These are phyloP conservation scores for Phytophthora sp. DNA, from an alignment of 352 stramenopile species.

Conservation along the genomic window DNA sequence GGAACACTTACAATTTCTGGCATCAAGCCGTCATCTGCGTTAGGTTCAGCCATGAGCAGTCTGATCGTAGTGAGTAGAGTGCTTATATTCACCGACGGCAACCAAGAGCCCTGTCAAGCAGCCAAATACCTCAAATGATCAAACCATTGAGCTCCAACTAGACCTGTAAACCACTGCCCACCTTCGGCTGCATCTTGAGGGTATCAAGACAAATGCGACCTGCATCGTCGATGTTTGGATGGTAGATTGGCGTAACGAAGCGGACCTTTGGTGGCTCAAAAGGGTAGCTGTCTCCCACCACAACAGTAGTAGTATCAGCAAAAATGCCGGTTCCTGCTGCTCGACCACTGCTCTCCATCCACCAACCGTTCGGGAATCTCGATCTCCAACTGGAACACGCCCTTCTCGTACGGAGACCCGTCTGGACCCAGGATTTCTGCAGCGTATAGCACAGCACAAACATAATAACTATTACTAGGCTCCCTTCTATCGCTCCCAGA, in stretches of 20 bases:
- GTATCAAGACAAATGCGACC: slow-evolving; percentile 92
- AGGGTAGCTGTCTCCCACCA: slow-evolving; percentile 58
- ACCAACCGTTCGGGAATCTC: slow-evolving; percentile 63
- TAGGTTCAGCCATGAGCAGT: slow-evolving; percentile 91
- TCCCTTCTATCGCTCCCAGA: too few species aligned
- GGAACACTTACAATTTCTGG: slow-evolving; percentile 76
- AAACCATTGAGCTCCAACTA: too few species aligned
- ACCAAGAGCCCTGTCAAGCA: slow-evolving; percentile 77
- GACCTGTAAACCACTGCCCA: slow-evolving; percentile 11
- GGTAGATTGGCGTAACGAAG: slow-evolving; percentile 84
- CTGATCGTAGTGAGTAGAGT: slow-evolving; percentile 91
- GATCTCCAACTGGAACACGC: slow-evolving; percentile 76
- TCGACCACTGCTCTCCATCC: background rate
- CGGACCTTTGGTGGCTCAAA: slow-evolving; percentile 85
- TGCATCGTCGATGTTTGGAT: slow-evolving; percentile 86
- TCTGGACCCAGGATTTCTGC: slow-evolving; percentile 82
- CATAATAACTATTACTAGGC: background rate
- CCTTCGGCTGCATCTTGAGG: slow-evolving; percentile 92
- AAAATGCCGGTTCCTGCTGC: too few species aligned
- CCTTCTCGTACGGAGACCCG: slow-evolving; percentile 83
- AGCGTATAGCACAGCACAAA: background rate
- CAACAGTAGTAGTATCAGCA: background rate
- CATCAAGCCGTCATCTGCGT: slow-evolving; percentile 92
- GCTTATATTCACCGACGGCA: slow-evolving; percentile 92
- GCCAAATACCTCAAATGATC: slow-evolving; percentile 5